Evolutionary conservation across 2,329 filamentous ascomycete genomes (phyloP).

Genomic region (Aspergillus persii): DNA sequence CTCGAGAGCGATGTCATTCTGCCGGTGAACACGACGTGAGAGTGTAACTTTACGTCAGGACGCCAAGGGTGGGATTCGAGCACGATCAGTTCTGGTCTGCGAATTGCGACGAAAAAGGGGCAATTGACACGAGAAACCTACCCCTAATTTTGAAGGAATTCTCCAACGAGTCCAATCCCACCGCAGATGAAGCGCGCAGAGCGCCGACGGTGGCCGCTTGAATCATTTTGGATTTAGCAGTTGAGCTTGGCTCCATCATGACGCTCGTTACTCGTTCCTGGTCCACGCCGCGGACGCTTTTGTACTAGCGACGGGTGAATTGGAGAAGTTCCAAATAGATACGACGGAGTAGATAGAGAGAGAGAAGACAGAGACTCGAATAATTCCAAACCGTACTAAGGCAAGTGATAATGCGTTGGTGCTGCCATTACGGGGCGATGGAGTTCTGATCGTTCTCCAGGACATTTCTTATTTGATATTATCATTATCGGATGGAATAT

Average conservation of each 20-base stretch:
- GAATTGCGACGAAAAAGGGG: not conserved
- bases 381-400: not conserved
- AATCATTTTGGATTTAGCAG: not conserved
- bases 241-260: not conserved
- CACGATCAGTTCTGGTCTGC: too few relatives aligned
- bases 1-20: not conserved
- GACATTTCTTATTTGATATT: too few relatives aligned
- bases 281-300: not conserved
- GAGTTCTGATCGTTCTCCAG: too few relatives aligned
- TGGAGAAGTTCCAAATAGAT: not conserved
- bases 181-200: slow-evolving; percentile 3
- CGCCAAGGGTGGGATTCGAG: too few relatives aligned
- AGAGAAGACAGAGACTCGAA: too few relatives aligned
- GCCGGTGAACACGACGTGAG: too few relatives aligned
- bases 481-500: too few relatives aligned
- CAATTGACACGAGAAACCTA: not conserved
- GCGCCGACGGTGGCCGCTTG: not conserved
- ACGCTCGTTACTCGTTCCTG: not conserved
- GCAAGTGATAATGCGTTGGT: not conserved
- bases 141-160: not conserved
- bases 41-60: too few relatives aligned
- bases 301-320: slow-evolving; percentile 1
- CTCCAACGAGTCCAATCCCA: too few relatives aligned
- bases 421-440: not conserved
- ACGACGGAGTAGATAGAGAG: too few relatives aligned